Percentiles rank a stretch among this genome's conserved stretches.
phyloP scores from a whole-genome alignment of 192 early-diverging fungal genomes.

The Podila minutissima region DNA sequence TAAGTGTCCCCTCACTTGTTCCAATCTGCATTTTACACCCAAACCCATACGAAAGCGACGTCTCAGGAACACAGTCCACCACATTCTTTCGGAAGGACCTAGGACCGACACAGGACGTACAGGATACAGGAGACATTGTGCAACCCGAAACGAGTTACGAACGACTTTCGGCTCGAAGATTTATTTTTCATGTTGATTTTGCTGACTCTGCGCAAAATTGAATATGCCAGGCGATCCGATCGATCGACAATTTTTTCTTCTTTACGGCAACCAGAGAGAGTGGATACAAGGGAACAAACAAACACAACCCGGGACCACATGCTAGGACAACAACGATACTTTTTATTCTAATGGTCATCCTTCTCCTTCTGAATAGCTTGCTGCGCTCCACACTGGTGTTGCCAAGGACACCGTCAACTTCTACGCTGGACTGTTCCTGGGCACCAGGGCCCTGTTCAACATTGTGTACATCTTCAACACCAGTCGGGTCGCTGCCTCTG shows the following conservation, averaged over 20 bases:
- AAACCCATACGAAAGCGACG: not conserved
- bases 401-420: conserved; percentile 43
- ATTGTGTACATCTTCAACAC: conserved; percentile 45
- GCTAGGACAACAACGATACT: not conserved
- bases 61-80: not conserved
- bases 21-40: not conserved
- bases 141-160: no score
- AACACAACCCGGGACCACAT: no score
- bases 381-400: conserved; percentile 43
- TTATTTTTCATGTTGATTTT: no score
- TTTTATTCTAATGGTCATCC: not conserved
- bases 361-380: conserved; percentile 17
- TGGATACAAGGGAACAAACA: no score
- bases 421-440: conserved; percentile 30
- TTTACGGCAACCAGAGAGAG: conserved; percentile 10
- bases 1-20: conserved; percentile 13
- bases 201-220: no score
- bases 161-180: no score
- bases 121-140: no score
- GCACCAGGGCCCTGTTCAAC: conserved; percentile 21
- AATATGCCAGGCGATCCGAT: no score
- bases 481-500: conserved; percentile 8
- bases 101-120: no score
- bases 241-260: not conserved
- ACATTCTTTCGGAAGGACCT: no score